Evolutionary conservation across 2,329 filamentous ascomycete species (phyloP).

Genomic region (Fusarium sp.): DNA sequence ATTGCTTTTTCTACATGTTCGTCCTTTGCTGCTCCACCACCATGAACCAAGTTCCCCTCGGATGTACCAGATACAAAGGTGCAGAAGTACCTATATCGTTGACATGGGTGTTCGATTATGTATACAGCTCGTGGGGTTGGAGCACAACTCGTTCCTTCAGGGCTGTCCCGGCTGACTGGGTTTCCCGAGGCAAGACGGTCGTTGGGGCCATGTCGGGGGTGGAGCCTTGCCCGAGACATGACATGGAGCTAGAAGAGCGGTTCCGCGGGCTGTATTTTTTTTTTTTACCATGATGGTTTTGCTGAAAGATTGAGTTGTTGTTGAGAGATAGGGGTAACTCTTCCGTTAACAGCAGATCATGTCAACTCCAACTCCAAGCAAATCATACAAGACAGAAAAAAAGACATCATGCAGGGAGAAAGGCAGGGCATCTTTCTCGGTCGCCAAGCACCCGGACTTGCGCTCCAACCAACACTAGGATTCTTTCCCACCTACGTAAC

Average conservation of each 20-base stretch:
- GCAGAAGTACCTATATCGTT: background rate
- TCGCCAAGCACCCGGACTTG: background rate
- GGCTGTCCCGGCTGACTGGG: conserved; percentile 24
- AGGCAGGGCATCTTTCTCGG: conserved; percentile 11
- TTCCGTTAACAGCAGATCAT: background rate
- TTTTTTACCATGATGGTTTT: background rate
- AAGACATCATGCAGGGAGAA: conserved; percentile 15
- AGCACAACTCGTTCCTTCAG: background rate
- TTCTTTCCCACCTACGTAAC: conserved; percentile 16
- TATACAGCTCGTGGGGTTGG: background rate
- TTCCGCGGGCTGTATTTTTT: background rate
- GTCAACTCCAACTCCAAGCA: background rate
- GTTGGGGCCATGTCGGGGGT: background rate
- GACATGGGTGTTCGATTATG: background rate
- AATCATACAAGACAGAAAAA: background rate
- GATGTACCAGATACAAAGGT: background rate
- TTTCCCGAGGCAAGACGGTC: background rate
- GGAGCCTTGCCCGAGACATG: conserved; percentile 18
- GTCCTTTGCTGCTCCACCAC: background rate
- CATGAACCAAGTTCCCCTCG: background rate
- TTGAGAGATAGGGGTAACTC: background rate
- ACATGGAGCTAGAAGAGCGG: background rate
- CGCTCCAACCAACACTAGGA: conserved; percentile 12
- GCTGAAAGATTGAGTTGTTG: background rate
- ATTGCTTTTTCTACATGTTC: background rate